A percentile compares a stretch with the other conserved stretches of the same genome.
These are phyloP conservation scores for Pterothamnion heteromorphum DNA, from an alignment of 31 red algal species.

Conservation along the genomic window DNA sequence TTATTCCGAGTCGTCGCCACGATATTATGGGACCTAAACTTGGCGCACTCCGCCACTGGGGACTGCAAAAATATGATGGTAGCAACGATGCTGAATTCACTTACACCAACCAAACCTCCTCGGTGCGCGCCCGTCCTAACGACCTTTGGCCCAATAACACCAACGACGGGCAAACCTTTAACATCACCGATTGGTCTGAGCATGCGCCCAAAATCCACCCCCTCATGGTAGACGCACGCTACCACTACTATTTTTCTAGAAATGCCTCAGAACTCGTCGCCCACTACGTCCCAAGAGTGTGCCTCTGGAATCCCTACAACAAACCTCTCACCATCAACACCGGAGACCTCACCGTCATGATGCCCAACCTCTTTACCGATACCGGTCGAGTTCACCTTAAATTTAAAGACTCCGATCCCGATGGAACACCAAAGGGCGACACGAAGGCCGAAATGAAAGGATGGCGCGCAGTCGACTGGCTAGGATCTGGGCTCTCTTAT, in stretches of 20 bases:
- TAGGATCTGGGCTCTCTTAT: too few species aligned
- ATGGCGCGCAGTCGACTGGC: too few species aligned
- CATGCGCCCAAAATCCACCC: neutral
- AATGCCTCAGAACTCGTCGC: neutral
- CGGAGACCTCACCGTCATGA: neutral
- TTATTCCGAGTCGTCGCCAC: neutral
- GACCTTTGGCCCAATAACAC: neutral
- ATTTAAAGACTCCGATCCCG: too few species aligned
- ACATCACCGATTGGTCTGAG: neutral
- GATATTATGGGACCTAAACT: neutral
- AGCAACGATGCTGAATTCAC: neutral
- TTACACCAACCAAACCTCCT: neutral
- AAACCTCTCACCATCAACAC: neutral
- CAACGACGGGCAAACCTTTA: neutral
- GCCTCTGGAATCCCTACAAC: neutral
- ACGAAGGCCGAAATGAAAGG: too few species aligned
- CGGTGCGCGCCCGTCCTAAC: neutral
- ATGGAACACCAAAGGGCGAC: too few species aligned
- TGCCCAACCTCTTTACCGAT: neutral
- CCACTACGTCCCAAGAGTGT: neutral
- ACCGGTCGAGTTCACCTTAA: too few species aligned
- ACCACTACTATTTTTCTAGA: neutral
- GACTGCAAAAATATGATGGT: neutral
- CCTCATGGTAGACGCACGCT: neutral
- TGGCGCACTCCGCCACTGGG: neutral